Conservation (phyloP, 208 protist genomes). For the Blastocrithidia nonstop region DNA sequence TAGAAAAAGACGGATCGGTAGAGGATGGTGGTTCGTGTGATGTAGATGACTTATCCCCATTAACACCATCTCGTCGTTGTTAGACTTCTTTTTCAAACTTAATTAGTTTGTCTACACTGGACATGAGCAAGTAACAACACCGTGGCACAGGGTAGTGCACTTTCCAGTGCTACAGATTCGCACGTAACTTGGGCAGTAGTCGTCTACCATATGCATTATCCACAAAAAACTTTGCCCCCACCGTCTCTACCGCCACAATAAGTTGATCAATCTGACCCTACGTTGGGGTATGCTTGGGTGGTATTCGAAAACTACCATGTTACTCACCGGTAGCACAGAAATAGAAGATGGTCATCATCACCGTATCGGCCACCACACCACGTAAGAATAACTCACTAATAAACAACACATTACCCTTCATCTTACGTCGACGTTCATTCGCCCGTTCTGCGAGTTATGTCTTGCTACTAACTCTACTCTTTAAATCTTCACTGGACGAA, state of each 20-base stretch:
- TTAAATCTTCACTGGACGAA: slow-evolving; percentile 7
- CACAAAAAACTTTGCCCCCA: slow-evolving; percentile 30
- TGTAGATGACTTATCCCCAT: no score
- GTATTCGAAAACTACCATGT: slow-evolving; percentile 15
- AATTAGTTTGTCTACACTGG: slow-evolving; percentile 22
- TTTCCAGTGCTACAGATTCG: slow-evolving; percentile 42
- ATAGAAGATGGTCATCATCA: slow-evolving; percentile 44
- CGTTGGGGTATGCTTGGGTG: slow-evolving; percentile 43
- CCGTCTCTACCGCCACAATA: slow-evolving; percentile 28
- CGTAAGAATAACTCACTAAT: slow-evolving; percentile 59
- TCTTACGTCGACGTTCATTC: slow-evolving; percentile 34
- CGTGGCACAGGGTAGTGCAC: slow-evolving; percentile 38
- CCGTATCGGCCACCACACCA: slow-evolving; percentile 33
- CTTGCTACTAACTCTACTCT: background rate
- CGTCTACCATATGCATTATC: slow-evolving; percentile 13
- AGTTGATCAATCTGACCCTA: slow-evolving; percentile 56
- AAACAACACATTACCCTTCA: slow-evolving; percentile 66
- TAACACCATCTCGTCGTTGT: no score
- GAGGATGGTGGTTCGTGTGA: no score
- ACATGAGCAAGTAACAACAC: slow-evolving; percentile 53
- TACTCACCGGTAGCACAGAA: slow-evolving; percentile 19
- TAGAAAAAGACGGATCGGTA: no score
- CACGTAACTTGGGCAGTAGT: slow-evolving; percentile 23
- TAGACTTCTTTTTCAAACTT: no score
- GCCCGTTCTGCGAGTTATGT: slow-evolving; percentile 10